phyloP scores from a whole-genome alignment of 164 flowering plant genomes.

The Paratinospora sagittata region DNA sequence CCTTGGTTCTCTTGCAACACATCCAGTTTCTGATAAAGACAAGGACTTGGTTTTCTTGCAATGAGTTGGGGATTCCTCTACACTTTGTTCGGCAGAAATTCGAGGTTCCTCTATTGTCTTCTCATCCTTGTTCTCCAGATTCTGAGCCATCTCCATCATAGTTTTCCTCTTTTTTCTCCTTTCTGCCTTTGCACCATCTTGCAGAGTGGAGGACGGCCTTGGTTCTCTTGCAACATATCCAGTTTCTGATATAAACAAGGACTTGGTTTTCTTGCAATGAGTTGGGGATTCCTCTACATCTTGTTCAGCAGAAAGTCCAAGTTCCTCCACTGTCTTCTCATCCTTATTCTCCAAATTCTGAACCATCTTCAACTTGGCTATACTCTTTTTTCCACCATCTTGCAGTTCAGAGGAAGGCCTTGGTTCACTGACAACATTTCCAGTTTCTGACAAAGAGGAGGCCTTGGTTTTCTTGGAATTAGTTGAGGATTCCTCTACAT shows the following conservation, averaged over 20 bases:
- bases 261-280: background rate
- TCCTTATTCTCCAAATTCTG: background rate
- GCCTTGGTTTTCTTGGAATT: background rate
- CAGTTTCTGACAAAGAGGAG: background rate
- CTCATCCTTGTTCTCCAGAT: background rate
- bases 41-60: background rate
- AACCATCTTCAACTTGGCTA: background rate
- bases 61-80: background rate
- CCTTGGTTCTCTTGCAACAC: no score
- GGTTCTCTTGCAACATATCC: background rate
- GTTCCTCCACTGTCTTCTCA: background rate
- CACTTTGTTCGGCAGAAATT: constrained; percentile 1
- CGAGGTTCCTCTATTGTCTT: background rate
- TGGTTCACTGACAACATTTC: background rate
- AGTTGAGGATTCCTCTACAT: background rate
- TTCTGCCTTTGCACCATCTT: background rate
- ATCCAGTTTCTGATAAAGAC: background rate
- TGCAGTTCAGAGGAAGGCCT: no score
- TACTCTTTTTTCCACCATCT: background rate
- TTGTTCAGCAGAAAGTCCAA: background rate
- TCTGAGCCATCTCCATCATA: background rate
- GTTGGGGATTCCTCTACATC: background rate
- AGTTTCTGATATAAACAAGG: background rate
- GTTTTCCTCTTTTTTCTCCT: background rate
- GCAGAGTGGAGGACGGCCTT: no score